phyloP scores from a whole-genome alignment of 2,329 filamentous ascomycete species.

The Tolypocladium ovalisporum region DNA sequence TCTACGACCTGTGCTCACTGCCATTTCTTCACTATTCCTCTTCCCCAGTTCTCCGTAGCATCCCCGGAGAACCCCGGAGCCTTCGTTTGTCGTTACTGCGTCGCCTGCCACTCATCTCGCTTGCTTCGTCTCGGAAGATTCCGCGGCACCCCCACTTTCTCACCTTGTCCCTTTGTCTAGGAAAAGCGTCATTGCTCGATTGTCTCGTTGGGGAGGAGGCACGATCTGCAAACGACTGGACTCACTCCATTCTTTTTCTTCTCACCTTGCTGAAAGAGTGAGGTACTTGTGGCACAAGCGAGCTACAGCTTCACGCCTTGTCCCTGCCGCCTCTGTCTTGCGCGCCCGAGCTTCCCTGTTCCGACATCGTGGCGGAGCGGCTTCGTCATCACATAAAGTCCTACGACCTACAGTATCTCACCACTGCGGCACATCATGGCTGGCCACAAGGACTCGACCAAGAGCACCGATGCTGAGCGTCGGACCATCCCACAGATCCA shows the following conservation, averaged over 20 bases:
- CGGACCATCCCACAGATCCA: constrained; percentile 11
- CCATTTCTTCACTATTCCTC: not conserved
- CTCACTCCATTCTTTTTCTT: not conserved
- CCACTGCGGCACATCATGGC: constrained; percentile 2
- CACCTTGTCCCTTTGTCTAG: not conserved
- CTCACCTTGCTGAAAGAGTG: not conserved
- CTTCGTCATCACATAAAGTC: not conserved
- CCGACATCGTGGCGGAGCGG: not conserved
- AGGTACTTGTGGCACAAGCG: not conserved
- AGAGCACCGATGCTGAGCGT: constrained; percentile 1
- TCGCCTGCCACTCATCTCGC: not conserved
- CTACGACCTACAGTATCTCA: not conserved
- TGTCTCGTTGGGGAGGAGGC: not conserved
- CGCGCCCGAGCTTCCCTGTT: not conserved
- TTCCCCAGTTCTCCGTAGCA: not conserved
- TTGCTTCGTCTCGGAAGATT: not conserved
- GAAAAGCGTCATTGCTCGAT: constrained; percentile 1
- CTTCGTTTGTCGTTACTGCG: not conserved
- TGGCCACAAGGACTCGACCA: not conserved
- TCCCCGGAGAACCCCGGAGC: not conserved
- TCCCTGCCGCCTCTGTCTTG: not conserved
- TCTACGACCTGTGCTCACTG: not conserved
- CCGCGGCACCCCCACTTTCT: not conserved
- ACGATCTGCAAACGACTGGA: not conserved
- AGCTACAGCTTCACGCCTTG: not conserved